These are phyloP conservation scores for Xylariaceae sp. DNA, from an alignment of 2,329 filamentous ascomycete species.

Conservation along the genomic window DNA sequence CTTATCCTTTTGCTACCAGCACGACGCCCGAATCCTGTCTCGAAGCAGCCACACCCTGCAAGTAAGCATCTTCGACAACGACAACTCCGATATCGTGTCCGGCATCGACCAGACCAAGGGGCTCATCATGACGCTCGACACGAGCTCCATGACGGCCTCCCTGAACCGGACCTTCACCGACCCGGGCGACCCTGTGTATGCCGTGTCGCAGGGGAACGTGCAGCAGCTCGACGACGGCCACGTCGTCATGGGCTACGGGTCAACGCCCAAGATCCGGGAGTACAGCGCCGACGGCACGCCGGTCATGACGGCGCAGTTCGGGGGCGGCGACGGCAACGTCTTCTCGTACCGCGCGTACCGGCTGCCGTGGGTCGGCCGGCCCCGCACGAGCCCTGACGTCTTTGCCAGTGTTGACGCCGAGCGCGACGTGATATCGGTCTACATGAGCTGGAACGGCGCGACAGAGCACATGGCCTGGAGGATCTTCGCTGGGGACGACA, in stretches of 20 bases:
- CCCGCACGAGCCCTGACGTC: constrained; percentile 10
- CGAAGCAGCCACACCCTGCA: constrained; percentile 13
- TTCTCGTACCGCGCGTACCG: constrained; percentile 29
- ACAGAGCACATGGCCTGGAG: constrained; percentile 29
- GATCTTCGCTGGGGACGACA: constrained; percentile 16
- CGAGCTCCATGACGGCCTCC: constrained; percentile 22
- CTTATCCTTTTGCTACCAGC: constrained; percentile 27
- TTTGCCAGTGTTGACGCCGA: constrained; percentile 11
- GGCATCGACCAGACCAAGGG: constrained; percentile 17
- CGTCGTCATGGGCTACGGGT: constrained; percentile 29
- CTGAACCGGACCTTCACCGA: constrained; percentile 14
- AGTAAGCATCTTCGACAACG: constrained; percentile 29
- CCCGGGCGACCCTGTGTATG: constrained; percentile 10
- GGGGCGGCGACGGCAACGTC: constrained; percentile 8
- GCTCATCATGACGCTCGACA: constrained; percentile 15
- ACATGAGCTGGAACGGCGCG: constrained; percentile 31
- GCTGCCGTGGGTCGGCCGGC: constrained; percentile 23
- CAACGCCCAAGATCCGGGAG: constrained; percentile 28
- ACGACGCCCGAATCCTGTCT: constrained; percentile 24
- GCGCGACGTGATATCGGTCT: constrained; percentile 14
- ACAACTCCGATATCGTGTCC: constrained; percentile 17
- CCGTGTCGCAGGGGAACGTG: constrained; percentile 14
- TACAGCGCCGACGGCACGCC: constrained; percentile 22
- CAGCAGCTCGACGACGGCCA: constrained; percentile 14
- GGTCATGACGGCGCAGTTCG: constrained; percentile 27